Evolutionary conservation across 768 basidiomycete genomes (phyloP), one percentile per base, ranked within the genome.

Genomic region (Podaxis sp.): DNA sequence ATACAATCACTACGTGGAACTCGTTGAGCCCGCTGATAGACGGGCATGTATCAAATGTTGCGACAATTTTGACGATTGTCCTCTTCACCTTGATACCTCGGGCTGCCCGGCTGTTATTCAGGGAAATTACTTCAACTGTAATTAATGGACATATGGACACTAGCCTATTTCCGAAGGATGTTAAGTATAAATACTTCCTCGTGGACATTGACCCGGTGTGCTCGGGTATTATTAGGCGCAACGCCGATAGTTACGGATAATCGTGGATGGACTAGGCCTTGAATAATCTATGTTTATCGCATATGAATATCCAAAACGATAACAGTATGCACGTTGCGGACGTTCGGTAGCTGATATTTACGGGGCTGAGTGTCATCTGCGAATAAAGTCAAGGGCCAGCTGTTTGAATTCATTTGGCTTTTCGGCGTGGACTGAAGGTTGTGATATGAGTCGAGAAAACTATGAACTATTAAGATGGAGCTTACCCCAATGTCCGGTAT

Each of bases 401-500:
- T 78, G 77, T 70, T 75, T 80, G 74, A 87, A 88, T 64, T 87
- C 87, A 38, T 82, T 80, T 4, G 87, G 87, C 82, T 82, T 82
- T 71, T 96, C 93, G 15, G 91, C 89, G 65, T 96, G 94, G 20
- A 96, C 91, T 93, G 53, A 20, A 63, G 0, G 6, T 26, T 28
- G 3, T 1, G 4, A 20, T 52, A 41, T 22, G 15, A 30, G 37
- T 11, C 54, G 24, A 33, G n/a, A 50, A 33, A 38, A 50, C 3
- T 62, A 46, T 0, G 33, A 55, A 30, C 52, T 36, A 62, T 50
- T 2, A 20, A 11, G 7, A 24, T 50, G 22, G 8, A 30, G 26
- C 86, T 65, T 71, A 92, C 91, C 90, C 95, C 95, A 98, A 73
- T 98, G 95, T 0, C 88, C 87, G 0, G 94, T 78, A 62, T 93